A percentile compares a stretch with the other conserved stretches of the same genome.
Evolutionary conservation across 441 rosid genomes (phyloP).

Genomic region (Corymbia citriodora): DNA sequence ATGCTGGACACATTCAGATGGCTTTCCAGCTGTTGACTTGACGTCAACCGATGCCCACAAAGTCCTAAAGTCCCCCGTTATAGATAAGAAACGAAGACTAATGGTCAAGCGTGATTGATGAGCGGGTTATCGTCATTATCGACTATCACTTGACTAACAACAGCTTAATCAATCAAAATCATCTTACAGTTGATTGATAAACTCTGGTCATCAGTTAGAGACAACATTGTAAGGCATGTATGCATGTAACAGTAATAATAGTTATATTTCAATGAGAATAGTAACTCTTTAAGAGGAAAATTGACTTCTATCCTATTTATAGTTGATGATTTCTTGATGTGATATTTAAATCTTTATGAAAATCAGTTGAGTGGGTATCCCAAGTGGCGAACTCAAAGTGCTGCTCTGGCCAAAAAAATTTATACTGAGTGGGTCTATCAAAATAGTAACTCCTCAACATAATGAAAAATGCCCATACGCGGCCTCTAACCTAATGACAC

Average conservation of each 20-base stretch:
- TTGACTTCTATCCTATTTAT: too few species aligned
- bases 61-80: not conserved
- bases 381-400: too few species aligned
- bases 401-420: too few species aligned
- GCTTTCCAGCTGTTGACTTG: too few species aligned
- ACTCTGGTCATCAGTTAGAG: not conserved
- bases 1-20: accelerated
- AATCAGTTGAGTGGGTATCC: too few species aligned
- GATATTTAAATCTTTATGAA: too few species aligned
- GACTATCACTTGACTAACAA: not conserved
- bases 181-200: not conserved
- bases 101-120: too few species aligned
- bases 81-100: not conserved
- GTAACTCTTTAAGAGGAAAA: not conserved
- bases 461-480: not conserved
- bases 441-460: too few species aligned
- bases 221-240: not conserved
- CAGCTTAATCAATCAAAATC: not conserved
- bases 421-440: too few species aligned
- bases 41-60: accelerated
- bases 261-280: not conserved
- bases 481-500: not conserved
- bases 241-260: not conserved
- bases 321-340: too few species aligned
- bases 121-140: not conserved